Evolutionary conservation across 306 rosid genomes (phyloP).

Genomic region (Acacia crassicarpa): DNA sequence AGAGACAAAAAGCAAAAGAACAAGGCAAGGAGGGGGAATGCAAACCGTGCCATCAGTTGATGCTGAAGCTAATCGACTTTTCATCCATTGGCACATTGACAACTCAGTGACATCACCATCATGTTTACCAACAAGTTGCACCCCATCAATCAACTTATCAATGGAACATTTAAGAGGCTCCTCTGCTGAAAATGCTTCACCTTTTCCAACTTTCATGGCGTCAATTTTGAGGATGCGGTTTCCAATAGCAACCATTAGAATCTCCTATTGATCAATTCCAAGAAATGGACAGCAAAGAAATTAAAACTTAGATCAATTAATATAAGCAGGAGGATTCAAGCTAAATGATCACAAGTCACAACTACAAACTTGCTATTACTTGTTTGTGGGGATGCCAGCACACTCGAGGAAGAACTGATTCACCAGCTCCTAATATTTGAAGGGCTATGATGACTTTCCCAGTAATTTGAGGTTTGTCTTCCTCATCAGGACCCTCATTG

Average conservation of each 20-base stretch:
- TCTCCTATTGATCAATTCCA: slow-evolving; percentile 55
- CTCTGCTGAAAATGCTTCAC: slow-evolving; percentile 51
- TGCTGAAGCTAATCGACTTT: slow-evolving; percentile 74
- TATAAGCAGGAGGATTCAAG: slow-evolving; percentile 22
- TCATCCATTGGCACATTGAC: slow-evolving; percentile 89
- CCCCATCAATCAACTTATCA: slow-evolving; percentile 69
- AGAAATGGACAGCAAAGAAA: slow-evolving; percentile 7
- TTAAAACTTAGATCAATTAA: not conserved
- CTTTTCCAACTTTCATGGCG: slow-evolving; percentile 60
- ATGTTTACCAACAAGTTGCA: slow-evolving; percentile 62
- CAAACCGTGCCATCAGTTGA: slow-evolving; percentile 73
- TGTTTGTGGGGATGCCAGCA: slow-evolving; percentile 90
- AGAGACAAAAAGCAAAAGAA: not conserved
- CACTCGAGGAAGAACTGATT: slow-evolving; percentile 64
- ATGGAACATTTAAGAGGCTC: slow-evolving; percentile 63
- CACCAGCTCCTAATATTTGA: slow-evolving; percentile 58
- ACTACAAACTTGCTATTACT: slow-evolving; percentile 39
- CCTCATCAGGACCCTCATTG: slow-evolving; percentile 67
- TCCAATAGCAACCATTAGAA: slow-evolving; percentile 61
- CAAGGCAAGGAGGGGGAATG: slow-evolving; percentile 31
- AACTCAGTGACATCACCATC: slow-evolving; percentile 66
- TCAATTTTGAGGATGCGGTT: slow-evolving; percentile 58
- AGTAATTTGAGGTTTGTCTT: slow-evolving; percentile 73
- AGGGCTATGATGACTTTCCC: slow-evolving; percentile 58
- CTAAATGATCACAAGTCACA: slow-evolving; percentile 12